phyloP scores from a whole-genome alignment of 2,329 filamentous ascomycete genomes.

The Bipolaris bicolor region DNA sequence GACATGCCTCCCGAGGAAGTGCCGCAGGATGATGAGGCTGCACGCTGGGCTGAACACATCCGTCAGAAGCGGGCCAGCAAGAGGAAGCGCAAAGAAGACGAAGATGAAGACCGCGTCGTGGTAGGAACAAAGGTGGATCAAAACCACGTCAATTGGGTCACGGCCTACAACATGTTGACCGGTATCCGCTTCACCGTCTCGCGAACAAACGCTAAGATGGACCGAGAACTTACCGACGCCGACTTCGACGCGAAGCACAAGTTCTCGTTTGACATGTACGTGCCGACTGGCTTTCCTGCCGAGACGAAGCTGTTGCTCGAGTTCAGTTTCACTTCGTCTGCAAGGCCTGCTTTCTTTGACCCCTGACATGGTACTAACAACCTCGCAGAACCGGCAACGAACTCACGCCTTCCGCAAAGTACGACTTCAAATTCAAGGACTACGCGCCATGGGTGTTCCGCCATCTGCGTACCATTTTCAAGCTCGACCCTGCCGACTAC shows the following conservation, averaged over 20 bases:
- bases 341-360: slow-evolving; percentile 11
- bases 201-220: slow-evolving; percentile 93
- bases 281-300: slow-evolving; percentile 35
- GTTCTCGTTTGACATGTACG: slow-evolving; percentile 97
- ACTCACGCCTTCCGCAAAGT: slow-evolving; percentile 95
- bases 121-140: slow-evolving; percentile 98
- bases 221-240: slow-evolving; percentile 84
- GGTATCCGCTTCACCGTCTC: slow-evolving; percentile 97
- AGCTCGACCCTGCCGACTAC: slow-evolving; percentile 94
- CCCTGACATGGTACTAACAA: slow-evolving; percentile 37
- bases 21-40: slow-evolving; percentile 85
- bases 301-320: slow-evolving; percentile 21
- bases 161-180: slow-evolving; percentile 99
- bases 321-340: slow-evolving; percentile 21
- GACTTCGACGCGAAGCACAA: slow-evolving; percentile 96
- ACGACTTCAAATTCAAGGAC: slow-evolving; percentile 99
- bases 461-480: slow-evolving; percentile 84
- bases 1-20: slow-evolving; percentile 84
- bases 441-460: slow-evolving; percentile 99
- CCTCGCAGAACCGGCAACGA: slow-evolving; percentile 83
- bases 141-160: slow-evolving; percentile 95
- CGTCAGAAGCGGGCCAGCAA: slow-evolving; percentile 90
- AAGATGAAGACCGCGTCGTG: slow-evolving; percentile 86
- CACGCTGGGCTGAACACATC: slow-evolving; percentile 90
- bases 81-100: slow-evolving; percentile 81